Percentiles rank a stretch among this genome's conserved stretches.
phyloP scores from a whole-genome alignment of 1,139 yeast genomes.

The Wickerhamomyces sp. region DNA sequence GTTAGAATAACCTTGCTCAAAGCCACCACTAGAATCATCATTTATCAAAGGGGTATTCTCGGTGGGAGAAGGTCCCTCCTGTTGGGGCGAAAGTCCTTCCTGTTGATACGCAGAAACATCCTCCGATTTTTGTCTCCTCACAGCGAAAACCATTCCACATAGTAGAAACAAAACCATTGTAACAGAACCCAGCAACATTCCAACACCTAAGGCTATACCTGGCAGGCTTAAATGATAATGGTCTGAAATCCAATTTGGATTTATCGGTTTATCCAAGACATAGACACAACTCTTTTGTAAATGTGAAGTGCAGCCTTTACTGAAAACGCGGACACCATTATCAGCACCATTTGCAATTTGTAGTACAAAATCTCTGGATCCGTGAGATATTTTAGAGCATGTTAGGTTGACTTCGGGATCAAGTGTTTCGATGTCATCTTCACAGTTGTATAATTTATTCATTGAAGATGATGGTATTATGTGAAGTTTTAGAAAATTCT shows the following conservation, averaged over 20 bases:
- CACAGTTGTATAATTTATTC: slow-evolving; percentile 39
- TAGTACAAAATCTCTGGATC: slow-evolving; percentile 30
- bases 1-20: slow-evolving; percentile 14
- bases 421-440: slow-evolving; percentile 38
- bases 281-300: slow-evolving; percentile 53
- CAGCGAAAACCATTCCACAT: slow-evolving; percentile 31
- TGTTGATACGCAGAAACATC: neutral
- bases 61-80: neutral
- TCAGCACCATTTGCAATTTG: slow-evolving; percentile 43
- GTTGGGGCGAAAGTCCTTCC: neutral
- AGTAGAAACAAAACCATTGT: slow-evolving; percentile 29
- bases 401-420: slow-evolving; percentile 38
- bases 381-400: slow-evolving; percentile 36
- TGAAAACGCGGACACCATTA: slow-evolving; percentile 60
- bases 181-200: slow-evolving; percentile 56
- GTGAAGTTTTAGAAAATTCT: slow-evolving; percentile 61
- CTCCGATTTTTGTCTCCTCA: slow-evolving; percentile 18
- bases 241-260: slow-evolving; percentile 57
- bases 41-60: slow-evolving; percentile 2
- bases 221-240: slow-evolving; percentile 59
- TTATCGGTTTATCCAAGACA: slow-evolving; percentile 64
- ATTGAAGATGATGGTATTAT: slow-evolving; percentile 55
- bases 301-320: slow-evolving; percentile 62
- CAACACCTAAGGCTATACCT: slow-evolving; percentile 60
- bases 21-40: slow-evolving; percentile 1